Percentiles rank a stretch among this genome's conserved stretches.
phyloP scores from a whole-genome alignment of 2,329 filamentous ascomycete genomes.

The Apiospora pterosperma region DNA sequence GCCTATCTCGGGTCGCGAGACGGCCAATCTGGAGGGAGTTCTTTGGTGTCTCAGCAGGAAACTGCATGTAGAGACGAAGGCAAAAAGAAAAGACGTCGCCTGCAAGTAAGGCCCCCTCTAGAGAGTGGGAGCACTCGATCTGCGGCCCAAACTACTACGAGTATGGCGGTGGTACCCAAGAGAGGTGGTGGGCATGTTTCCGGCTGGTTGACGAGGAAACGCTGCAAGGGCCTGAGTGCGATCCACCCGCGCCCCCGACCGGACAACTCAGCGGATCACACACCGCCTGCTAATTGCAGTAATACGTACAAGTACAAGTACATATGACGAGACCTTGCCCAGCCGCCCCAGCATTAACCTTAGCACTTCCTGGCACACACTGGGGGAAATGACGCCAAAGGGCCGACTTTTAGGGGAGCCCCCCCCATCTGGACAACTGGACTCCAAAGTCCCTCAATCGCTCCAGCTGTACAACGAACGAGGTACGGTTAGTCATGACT shows the following conservation, averaged over 20 bases:
- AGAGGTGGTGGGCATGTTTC: neutral
- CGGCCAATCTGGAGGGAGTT: neutral
- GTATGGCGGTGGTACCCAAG: neutral
- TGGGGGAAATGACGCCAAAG: neutral
- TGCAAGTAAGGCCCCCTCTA: neutral
- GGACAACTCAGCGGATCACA: neutral
- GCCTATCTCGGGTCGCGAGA: neutral
- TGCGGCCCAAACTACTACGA: neutral
- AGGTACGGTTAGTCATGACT: neutral
- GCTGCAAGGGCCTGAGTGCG: neutral
- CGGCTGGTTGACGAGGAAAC: neutral
- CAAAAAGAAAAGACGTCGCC: neutral
- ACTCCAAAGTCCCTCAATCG: neutral
- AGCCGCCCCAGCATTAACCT: neutral
- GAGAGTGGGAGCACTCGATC: neutral
- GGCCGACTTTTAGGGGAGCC: neutral
- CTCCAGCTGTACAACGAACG: neutral
- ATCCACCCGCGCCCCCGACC: neutral
- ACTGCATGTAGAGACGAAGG: neutral
- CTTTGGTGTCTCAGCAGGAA: neutral
- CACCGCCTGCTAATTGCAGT: neutral
- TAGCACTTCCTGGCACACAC: neutral
- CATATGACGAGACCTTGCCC: neutral
- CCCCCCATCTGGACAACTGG: neutral
- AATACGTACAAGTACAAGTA: neutral